Evolutionary conservation across 1,284 basidiomycete genomes (phyloP), one percentile per base, ranked within the genome.

Genomic region (Sporisorium iseilematis-ciliati): DNA sequence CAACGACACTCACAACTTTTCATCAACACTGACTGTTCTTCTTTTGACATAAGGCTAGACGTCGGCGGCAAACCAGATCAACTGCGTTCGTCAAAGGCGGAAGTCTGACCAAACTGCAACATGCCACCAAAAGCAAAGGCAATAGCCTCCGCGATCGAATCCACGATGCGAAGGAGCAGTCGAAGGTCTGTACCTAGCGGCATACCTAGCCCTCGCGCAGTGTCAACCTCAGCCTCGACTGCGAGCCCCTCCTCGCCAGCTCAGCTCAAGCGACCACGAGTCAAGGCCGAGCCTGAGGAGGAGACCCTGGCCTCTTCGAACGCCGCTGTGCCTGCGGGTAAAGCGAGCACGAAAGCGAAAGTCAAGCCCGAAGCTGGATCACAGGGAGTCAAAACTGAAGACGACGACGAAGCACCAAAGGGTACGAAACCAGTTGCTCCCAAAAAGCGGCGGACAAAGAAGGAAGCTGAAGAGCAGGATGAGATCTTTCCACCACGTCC

Each of bases 401-500:
- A 14, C 1, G 7, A 21, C 12, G 40, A 57, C 1, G 31, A 23
- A 4, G 0, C 11, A 1, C 1, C 20, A 0, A 1, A 45, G 1
- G 58, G 56, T 7, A 26, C n/a, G 3, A 62, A 71, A 12, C 51
- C 56, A 4, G 18, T 33, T 7, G 41, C 51, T 7, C 18, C 33
- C 10, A 67, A 61, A 45, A 60, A 57, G 57, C 54, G 50, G 0
- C 42, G 61, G 10, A 60, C 57, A 14, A 66, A 66, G 54, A 72
- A 73, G 29, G 54, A 62, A 26, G 48, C 53, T n/a, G 57, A 52
- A 3, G 55, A 54, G 14, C 29, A 65, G 7, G 25, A 52, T 2
- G 64, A 64, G 35, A 25, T 54, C 41, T 67, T 73, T 21, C 70
- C 70, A 0, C 41, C 52, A 8, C 64, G 70, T 10, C 60, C 65